Conservation (phyloP, 208 protist species). For the Trypanosoma caninum region DNA sequence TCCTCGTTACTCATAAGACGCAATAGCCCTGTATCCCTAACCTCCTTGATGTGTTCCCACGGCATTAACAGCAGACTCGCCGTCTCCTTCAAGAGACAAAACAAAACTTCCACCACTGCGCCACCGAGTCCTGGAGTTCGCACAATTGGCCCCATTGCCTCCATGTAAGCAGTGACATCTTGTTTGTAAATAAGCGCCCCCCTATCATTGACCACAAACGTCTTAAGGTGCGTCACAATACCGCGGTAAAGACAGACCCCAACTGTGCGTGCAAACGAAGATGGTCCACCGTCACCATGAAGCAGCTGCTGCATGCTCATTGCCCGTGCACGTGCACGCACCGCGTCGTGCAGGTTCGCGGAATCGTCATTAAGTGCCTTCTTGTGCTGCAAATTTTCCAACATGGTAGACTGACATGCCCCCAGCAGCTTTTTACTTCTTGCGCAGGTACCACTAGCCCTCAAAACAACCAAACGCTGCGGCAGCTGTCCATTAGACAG, state of each 20-base stretch:
- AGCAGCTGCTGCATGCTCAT: conserved; percentile 85
- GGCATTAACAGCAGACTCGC: conserved; percentile 80
- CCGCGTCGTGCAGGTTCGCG: conserved; percentile 24
- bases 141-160: conserved; percentile 72
- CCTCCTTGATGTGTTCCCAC: conserved; percentile 79
- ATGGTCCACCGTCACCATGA: conserved; percentile 79
- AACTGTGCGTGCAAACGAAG: conserved; percentile 78
- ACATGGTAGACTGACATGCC: background rate
- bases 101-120: conserved; percentile 79
- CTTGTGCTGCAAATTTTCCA: background rate
- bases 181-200: conserved; percentile 87
- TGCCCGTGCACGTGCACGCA: conserved; percentile 54
- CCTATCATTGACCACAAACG: conserved; percentile 60
- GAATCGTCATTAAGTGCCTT: background rate
- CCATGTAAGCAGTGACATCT: conserved; percentile 85
- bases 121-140: conserved; percentile 68
- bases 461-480: conserved; percentile 3
- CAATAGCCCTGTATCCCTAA: conserved; percentile 72
- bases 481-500: conserved; percentile 59
- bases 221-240: conserved; percentile 70
- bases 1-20: conserved; percentile 72
- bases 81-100: conserved; percentile 81
- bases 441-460: background rate
- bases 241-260: conserved; percentile 85
- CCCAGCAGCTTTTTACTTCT: background rate